Base-by-base conservation (phyloP, 2,329 filamentous ascomycete genomes). In the Apiospora pterosperma region DNA sequence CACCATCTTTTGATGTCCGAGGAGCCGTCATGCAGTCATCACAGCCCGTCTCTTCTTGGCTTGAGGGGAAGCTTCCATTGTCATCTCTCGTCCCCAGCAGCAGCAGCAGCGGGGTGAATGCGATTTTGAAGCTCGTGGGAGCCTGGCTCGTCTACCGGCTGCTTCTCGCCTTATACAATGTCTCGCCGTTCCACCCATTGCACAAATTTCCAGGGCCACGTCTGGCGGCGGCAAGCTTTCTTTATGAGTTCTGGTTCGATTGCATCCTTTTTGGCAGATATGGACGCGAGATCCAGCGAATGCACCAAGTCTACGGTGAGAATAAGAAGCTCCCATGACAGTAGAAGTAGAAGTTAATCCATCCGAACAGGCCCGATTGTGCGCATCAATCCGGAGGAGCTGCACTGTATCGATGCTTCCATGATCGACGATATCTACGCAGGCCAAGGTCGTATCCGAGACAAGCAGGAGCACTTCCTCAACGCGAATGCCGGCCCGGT, bases 231-330 rank as follows among this genome's bases (percentile, higher is more conserved):
- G 21, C 48, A n/a, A 66, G 44, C 4, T 70, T 67, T 61, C 19
- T 66, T 3, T 70, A 71, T 55, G 70, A 72, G 41, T 62, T 38
- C 5, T 72, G 67, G 38, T 70, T 67, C 36, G 71, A 71, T 59
- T 68, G 65, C 59, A 61, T 59, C 42, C 12, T 44, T 5, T 44
- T 23, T n/a, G 70, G 70, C 3, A 63, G 67, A 55, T 71, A 71
- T 39, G 44, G 59, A 3, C 19, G 48, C 19, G 59, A 68, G 62
- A 70, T 72, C 59, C 63, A 62, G 44, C 39, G 38, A 2, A 70
- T 71, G 69, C 69, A 72, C 34, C 66, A 67, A 55, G 65, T 65
- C 25, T 71, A 71, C 48, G 70, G 69, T 71, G 23, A 60, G 68
- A 62, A 16, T 16, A 60, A 31, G 19, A 12, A 12, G 5, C 11